Conservation (phyloP, 495 filamentous ascomycete species). For the Tuber calosporum region DNA sequence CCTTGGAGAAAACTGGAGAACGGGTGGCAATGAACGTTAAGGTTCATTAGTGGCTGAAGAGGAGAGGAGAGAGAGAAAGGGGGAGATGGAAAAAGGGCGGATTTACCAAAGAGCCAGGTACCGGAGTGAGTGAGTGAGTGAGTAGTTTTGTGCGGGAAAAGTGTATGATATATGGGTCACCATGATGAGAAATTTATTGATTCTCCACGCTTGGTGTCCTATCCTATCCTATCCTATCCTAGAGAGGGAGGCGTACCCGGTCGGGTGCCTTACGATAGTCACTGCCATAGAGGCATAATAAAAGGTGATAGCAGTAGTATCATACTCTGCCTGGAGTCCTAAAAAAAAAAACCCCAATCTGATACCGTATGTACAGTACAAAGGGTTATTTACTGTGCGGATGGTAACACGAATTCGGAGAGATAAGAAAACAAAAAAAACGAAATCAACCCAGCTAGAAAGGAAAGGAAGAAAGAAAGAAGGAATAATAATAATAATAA, state of each 20-base stretch:
- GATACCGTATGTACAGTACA: constrained; percentile 59
- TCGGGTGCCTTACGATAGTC: constrained; percentile 47
- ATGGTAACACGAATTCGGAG: constrained; percentile 46
- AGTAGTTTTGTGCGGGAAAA: constrained; percentile 50
- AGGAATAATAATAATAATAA: no score
- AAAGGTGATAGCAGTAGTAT: constrained; percentile 48
- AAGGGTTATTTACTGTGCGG: no score
- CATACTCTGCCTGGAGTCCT: constrained; percentile 51
- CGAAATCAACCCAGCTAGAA: not conserved
- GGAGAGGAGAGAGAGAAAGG: not conserved
- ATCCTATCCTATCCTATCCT: no score
- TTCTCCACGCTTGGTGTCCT: constrained; percentile 40
- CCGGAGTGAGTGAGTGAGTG: constrained; percentile 52
- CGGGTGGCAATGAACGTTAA: constrained; percentile 48
- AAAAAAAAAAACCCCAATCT: constrained; percentile 58
- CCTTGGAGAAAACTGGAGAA: constrained; percentile 43
- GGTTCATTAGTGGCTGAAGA: constrained; percentile 38
- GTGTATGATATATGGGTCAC: constrained; percentile 43
- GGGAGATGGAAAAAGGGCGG: not conserved
- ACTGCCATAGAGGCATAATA: constrained; percentile 49
- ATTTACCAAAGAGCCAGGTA: constrained; percentile 41
- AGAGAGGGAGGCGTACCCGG: constrained; percentile 44
- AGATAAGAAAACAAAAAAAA: not conserved
- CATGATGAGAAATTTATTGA: no score
- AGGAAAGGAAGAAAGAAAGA: no score